Percentiles rank a stretch among this genome's conserved stretches.
Evolutionary conservation across 495 filamentous ascomycete genomes (phyloP).

Genomic region (Hypoxylon fuscum): DNA sequence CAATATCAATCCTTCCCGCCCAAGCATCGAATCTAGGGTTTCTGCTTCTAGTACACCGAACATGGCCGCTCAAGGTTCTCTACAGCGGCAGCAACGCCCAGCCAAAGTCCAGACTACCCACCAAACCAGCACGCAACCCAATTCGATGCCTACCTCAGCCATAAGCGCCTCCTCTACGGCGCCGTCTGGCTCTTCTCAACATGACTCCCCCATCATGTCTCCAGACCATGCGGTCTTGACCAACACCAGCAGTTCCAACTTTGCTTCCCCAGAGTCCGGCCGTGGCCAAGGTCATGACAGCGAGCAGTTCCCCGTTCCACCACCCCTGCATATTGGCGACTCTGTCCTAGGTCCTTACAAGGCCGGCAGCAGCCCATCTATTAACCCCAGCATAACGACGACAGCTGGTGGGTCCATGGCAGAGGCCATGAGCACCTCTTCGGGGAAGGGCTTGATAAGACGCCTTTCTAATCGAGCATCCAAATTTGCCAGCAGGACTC

Average conservation of each 20-base stretch:
- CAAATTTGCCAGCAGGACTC: conserved; percentile 50
- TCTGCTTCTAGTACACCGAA: conserved; percentile 40
- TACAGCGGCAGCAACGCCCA: conserved; percentile 49
- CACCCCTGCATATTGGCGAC: conserved; percentile 55
- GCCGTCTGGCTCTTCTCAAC: conserved; percentile 53
- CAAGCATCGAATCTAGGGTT: conserved; percentile 40
- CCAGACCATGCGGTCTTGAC: conserved; percentile 51
- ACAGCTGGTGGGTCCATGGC: conserved; percentile 50
- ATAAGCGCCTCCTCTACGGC: conserved; percentile 52
- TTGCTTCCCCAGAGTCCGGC: conserved; percentile 53
- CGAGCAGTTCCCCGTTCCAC: conserved; percentile 42
- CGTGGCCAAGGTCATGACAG: conserved; percentile 38
- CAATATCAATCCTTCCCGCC: conserved; percentile 38
- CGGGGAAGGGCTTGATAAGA: conserved; percentile 50
- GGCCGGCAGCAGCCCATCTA: conserved; percentile 51
- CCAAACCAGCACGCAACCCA: conserved; percentile 44
- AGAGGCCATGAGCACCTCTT: conserved; percentile 45
- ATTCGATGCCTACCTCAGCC: conserved; percentile 48
- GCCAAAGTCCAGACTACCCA: conserved; percentile 53
- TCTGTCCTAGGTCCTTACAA: conserved; percentile 52
- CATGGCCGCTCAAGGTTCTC: conserved; percentile 38
- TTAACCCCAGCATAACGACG: conserved; percentile 41
- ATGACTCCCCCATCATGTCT: conserved; percentile 54
- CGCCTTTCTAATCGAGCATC: conserved; percentile 56
- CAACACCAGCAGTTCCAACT: conserved; percentile 50